These are phyloP conservation scores for Boletus rubroflammeus DNA, from an alignment of 768 basidiomycete genomes.

Conservation along the genomic window DNA sequence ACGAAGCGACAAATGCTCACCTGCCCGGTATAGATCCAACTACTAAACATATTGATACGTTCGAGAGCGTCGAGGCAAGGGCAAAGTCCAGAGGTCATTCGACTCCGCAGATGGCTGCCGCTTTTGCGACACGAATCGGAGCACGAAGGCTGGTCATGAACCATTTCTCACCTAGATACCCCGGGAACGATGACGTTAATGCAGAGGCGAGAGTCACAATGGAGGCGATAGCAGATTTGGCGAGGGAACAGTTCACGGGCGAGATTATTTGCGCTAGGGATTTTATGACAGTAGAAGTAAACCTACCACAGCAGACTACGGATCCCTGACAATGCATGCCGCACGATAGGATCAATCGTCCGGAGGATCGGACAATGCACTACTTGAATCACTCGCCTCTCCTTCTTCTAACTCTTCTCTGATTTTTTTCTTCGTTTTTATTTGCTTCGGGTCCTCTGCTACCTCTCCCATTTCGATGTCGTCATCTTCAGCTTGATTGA, in stretches of 20 bases:
- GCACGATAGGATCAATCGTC: constrained; percentile 39
- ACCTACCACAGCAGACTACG: constrained; percentile 27
- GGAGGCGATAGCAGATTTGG: constrained; percentile 58
- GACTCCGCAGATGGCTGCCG: constrained; percentile 87
- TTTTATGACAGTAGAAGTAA: constrained; percentile 66
- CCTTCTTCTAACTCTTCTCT: constrained; percentile 83
- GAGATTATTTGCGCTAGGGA: constrained; percentile 70
- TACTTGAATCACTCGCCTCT: constrained; percentile 79
- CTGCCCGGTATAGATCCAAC: constrained; percentile 58
- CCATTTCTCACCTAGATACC: constrained; percentile 82
- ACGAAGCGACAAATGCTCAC: constrained; percentile 89
- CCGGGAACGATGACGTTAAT: constrained; percentile 56
- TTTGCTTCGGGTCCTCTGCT: constrained; percentile 61
- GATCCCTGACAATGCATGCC: constrained; percentile 4
- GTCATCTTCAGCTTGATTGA: constrained; percentile 40
- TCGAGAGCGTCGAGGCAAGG: constrained; percentile 55
- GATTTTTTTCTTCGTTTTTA: constrained; percentile 45
- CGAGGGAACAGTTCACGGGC: constrained; percentile 49
- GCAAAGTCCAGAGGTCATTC: constrained; percentile 82
- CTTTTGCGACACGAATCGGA: constrained; percentile 64
- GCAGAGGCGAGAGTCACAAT: constrained; percentile 52
- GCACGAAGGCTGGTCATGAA: constrained; percentile 70
- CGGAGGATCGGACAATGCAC: constrained; percentile 73
- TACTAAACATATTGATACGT: constrained; percentile 60
- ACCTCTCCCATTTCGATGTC: constrained; percentile 94